phyloP scores from a whole-genome alignment of 106 monocot species.

The Platanthera guangdongensis region DNA sequence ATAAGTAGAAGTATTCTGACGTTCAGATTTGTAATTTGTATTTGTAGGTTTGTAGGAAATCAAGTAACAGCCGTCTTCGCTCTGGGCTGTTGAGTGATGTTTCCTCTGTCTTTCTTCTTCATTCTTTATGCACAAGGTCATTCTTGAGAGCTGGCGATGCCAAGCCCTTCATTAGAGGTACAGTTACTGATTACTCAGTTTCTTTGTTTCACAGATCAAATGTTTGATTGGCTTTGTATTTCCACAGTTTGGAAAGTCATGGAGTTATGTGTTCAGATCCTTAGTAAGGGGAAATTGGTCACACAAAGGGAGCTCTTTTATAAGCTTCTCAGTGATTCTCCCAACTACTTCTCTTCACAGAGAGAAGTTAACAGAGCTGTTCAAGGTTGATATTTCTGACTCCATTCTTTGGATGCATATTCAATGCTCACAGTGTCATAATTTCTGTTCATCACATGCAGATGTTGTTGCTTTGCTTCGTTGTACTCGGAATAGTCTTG shows the following conservation, averaged over 20 bases:
- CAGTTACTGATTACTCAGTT: not conserved
- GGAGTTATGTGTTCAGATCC: slow-evolving; percentile 58
- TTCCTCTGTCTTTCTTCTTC: slow-evolving; percentile 66
- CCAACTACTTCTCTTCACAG: slow-evolving; percentile 73
- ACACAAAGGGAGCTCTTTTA: slow-evolving; percentile 94
- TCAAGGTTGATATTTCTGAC: slow-evolving; percentile 42
- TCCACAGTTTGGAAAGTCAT: slow-evolving; percentile 87
- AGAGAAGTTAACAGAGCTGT: slow-evolving; percentile 53
- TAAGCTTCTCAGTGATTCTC: slow-evolving; percentile 78
- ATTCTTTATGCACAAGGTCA: slow-evolving; percentile 50
- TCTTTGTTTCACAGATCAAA: not conserved
- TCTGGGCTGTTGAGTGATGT: slow-evolving; percentile 58
- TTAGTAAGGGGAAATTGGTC: slow-evolving; percentile 58
- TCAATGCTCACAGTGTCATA: not conserved
- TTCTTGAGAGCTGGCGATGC: slow-evolving; percentile 43
- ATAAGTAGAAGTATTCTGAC: not conserved
- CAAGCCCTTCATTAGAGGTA: slow-evolving; percentile 82
- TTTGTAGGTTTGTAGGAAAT: slow-evolving; percentile 49
- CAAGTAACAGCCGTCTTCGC: slow-evolving; percentile 46
- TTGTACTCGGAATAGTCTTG: slow-evolving; percentile 79
- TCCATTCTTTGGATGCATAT: not conserved
- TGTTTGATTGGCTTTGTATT: not conserved
- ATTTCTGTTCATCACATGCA: slow-evolving; percentile 17
- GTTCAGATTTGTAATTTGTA: not conserved
- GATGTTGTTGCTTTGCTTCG: slow-evolving; percentile 78